Conservation (phyloP, 2,329 filamentous ascomycete genomes). For the Penicillium sp. region DNA sequence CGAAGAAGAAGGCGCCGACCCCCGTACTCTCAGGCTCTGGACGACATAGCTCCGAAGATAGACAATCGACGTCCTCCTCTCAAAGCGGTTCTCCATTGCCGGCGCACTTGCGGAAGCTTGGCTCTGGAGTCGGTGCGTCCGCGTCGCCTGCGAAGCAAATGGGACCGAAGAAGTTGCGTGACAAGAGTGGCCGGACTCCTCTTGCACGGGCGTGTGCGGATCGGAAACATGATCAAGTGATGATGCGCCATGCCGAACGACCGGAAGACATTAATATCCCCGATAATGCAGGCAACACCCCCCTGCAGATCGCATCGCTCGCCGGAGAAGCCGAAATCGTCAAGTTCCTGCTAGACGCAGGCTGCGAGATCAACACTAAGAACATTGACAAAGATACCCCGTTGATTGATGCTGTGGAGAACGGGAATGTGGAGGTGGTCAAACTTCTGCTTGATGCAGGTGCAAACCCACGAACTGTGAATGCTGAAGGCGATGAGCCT, state of each 20-base stretch:
- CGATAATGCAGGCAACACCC: constrained; percentile 95
- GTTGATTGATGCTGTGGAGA: constrained; percentile 93
- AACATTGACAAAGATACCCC: constrained; percentile 85
- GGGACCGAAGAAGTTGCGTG: constrained; percentile 77
- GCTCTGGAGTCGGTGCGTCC: constrained; percentile 45
- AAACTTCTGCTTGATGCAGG: constrained; percentile 79
- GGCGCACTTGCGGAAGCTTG: constrained; percentile 43
- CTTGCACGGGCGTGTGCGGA: constrained; percentile 87
- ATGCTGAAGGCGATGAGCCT: constrained; percentile 89
- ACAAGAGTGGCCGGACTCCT: constrained; percentile 87
- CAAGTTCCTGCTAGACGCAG: constrained; percentile 77
- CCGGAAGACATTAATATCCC: constrained; percentile 85
- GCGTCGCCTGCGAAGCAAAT: constrained; percentile 67
- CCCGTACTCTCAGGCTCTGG: constrained; percentile 42
- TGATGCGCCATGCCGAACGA: constrained; percentile 70
- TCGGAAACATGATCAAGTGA: constrained; percentile 77
- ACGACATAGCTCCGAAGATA: constrained; percentile 49
- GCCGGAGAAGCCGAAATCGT: constrained; percentile 86
- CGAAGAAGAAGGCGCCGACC: constrained; percentile 43
- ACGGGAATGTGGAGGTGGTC: constrained; percentile 86
- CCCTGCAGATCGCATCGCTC: constrained; percentile 86
- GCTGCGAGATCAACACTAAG: constrained; percentile 79
- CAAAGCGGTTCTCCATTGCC: constrained; percentile 46
- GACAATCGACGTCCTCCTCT: constrained; percentile 47
- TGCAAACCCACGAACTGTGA: constrained; percentile 86